Percentiles rank a stretch among this genome's conserved stretches.
Conservation (phyloP, 176 grass and related monocot genomes). For the Alopecurus myosuroides region DNA sequence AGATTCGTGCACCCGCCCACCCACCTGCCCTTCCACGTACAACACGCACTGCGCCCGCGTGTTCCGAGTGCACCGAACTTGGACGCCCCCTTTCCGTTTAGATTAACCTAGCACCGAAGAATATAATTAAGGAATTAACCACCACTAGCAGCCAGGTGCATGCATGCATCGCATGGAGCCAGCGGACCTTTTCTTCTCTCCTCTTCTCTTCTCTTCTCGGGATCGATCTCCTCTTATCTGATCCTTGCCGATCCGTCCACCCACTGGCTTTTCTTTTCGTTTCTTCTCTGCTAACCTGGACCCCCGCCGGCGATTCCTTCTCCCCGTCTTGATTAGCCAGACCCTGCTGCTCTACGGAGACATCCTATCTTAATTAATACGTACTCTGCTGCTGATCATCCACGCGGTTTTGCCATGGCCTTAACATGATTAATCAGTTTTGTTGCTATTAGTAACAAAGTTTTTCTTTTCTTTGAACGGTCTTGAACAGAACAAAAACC, state of each 20-base stretch:
- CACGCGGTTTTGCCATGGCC: background rate
- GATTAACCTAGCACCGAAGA: background rate
- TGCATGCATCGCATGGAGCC: slow-evolving; percentile 5
- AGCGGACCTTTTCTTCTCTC: background rate
- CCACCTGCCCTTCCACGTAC: background rate
- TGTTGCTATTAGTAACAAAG: no score
- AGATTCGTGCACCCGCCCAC: slow-evolving; percentile 6
- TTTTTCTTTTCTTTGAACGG: no score
- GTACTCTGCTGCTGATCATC: background rate
- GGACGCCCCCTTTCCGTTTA: background rate
- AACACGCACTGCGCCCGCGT: background rate
- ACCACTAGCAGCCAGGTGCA: background rate
- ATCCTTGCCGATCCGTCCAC: background rate
- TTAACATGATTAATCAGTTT: no score
- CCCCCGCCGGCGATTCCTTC: background rate
- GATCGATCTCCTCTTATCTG: slow-evolving; percentile 12
- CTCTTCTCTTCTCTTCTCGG: background rate
- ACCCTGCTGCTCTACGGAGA: background rate
- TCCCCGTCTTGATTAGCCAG: background rate
- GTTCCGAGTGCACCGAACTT: slow-evolving; percentile 21
- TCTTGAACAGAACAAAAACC: no score
- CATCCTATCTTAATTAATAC: background rate
- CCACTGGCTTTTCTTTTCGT: background rate
- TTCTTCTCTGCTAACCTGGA: background rate
- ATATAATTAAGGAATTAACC: background rate